Evolutionary conservation across 2,329 filamentous ascomycete species (phyloP).

Genomic region (Penicillium sclerotigenum): DNA sequence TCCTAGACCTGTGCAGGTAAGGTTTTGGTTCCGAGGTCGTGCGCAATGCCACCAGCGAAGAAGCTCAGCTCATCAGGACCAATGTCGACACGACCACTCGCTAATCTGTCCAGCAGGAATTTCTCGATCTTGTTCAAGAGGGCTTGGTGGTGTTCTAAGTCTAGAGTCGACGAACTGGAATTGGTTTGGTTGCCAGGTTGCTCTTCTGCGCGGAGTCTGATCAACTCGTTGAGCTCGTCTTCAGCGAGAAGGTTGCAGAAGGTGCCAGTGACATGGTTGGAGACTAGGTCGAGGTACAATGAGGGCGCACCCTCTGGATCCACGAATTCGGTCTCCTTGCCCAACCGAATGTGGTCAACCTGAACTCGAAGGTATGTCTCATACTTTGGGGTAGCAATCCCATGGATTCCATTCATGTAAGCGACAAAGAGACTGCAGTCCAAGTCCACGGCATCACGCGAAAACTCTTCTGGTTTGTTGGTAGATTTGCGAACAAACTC

Average conservation of each 20-base stretch:
- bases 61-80: constrained; percentile 40
- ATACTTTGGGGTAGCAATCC: constrained; percentile 34
- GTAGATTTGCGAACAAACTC: constrained; percentile 20
- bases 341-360: constrained; percentile 34
- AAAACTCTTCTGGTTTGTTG: constrained; percentile 35
- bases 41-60: constrained; percentile 38
- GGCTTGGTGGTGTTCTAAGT: constrained; percentile 14
- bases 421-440: constrained; percentile 41
- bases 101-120: constrained; percentile 36
- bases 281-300: constrained; percentile 37
- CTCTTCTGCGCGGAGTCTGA: constrained; percentile 27
- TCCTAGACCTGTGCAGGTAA: constrained; percentile 10
- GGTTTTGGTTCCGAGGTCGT: constrained; percentile 29
- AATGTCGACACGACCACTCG: constrained; percentile 29
- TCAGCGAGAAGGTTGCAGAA: constrained; percentile 41
- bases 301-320: constrained; percentile 30
- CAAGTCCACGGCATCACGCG: constrained; percentile 37
- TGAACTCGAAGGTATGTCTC: constrained; percentile 33
- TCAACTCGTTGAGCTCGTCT: constrained; percentile 37
- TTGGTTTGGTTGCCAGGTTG: constrained; percentile 8
- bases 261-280: constrained; percentile 39
- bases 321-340: constrained; percentile 33
- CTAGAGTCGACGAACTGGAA: constrained; percentile 5
- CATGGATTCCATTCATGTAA: constrained; percentile 44
- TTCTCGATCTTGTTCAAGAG: constrained; percentile 36